Evolutionary conservation across 805 yeast genomes (phyloP).

Genomic region (Metschnikowia kofuensis): DNA sequence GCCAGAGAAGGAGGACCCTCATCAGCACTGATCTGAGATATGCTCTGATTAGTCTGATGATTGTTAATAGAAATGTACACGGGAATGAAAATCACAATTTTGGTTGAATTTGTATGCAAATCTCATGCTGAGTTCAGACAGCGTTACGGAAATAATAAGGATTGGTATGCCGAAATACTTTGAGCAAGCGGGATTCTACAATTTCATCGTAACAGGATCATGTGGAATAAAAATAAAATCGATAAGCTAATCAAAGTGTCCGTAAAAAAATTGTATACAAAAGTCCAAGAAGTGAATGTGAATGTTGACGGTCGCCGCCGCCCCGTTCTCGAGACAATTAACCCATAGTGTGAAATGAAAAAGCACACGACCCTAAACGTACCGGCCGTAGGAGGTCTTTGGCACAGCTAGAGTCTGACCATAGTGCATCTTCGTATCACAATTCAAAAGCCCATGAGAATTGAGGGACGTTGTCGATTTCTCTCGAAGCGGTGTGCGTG

Average conservation of each 20-base stretch:
- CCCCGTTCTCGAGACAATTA: background rate
- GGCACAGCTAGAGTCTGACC: conserved; percentile 7
- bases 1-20: conserved; percentile 87
- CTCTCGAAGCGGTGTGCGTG: conserved; percentile 18
- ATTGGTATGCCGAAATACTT: no score
- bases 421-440: background rate
- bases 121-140: no score
- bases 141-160: no score
- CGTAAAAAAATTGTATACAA: no score
- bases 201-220: no score
- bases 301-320: background rate
- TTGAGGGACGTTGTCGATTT: conserved; percentile 10
- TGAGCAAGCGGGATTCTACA: no score
- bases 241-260: no score
- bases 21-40: conserved; percentile 54
- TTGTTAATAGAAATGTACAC: conserved; percentile 3
- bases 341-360: background rate
- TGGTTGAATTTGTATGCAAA: no score
- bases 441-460: background rate
- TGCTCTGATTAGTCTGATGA: background rate
- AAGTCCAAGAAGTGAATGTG: background rate
- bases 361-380: background rate
- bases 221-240: no score
- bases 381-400: background rate
- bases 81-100: background rate